Percentiles rank a stretch among this genome's conserved stretches.
Evolutionary conservation across 495 filamentous ascomycete species (phyloP).

Genomic region (Copromyces sp.): DNA sequence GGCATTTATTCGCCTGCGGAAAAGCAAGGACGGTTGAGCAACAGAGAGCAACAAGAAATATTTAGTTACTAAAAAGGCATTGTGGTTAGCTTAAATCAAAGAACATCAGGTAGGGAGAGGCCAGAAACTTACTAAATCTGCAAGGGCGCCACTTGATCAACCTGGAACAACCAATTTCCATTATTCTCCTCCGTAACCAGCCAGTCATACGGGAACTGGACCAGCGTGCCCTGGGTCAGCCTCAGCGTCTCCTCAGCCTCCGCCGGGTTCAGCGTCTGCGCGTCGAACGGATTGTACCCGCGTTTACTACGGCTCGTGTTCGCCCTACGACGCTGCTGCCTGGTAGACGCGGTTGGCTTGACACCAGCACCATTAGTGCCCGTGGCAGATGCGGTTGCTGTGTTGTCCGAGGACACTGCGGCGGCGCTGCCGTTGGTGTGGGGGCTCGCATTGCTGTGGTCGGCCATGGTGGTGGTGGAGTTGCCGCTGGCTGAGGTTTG

Average conservation of each 20-base stretch:
- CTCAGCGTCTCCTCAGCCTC: conserved; percentile 74
- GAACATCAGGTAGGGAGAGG: too few relatives aligned
- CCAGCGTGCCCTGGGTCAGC: conserved; percentile 78
- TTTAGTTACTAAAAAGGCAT: background rate
- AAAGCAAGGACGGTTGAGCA: background rate
- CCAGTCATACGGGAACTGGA: conserved; percentile 94
- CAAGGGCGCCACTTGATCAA: conserved; percentile 89
- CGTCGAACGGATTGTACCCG: conserved; percentile 52
- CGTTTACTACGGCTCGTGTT: conserved; percentile 67
- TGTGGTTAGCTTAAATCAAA: background rate
- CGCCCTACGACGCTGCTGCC: conserved; percentile 50
- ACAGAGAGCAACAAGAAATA: background rate
- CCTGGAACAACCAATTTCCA: conserved; percentile 93
- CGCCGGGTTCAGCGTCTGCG: conserved; percentile 59
- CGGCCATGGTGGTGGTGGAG: conserved; percentile 6
- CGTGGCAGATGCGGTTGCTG: background rate
- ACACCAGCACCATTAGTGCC: background rate
- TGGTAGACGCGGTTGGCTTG: conserved; percentile 25
- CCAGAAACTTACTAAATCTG: conserved; percentile 81
- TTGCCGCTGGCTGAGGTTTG: conserved; percentile 19
- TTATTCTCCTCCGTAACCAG: conserved; percentile 79
- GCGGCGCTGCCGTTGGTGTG: conserved; percentile 4
- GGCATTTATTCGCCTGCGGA: background rate
- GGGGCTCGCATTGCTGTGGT: background rate
- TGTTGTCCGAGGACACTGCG: background rate